phyloP scores from a whole-genome alignment of 2,329 filamentous ascomycete genomes.

The Diaporthe velutina region DNA sequence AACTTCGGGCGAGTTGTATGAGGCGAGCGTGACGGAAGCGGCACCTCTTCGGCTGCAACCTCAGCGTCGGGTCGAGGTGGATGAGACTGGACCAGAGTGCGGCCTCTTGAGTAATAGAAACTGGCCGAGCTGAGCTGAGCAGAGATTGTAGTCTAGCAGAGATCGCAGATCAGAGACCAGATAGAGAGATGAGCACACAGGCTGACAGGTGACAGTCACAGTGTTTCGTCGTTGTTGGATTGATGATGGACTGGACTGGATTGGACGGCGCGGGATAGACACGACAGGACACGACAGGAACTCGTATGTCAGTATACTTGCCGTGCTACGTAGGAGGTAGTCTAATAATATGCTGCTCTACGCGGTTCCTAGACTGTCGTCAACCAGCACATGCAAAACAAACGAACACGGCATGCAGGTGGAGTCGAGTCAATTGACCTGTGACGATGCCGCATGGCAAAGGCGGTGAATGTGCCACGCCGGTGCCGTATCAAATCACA shows the following conservation, averaged over 20 bases:
- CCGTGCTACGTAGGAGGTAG: not conserved
- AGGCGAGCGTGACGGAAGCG: conserved; percentile 5
- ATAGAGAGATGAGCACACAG: not conserved
- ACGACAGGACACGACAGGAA: not conserved
- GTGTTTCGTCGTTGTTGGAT: too few species aligned
- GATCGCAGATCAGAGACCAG: not conserved
- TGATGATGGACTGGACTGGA: not conserved
- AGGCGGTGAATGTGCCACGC: conserved; percentile 28
- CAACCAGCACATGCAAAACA: conserved; percentile 12
- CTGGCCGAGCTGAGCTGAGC: conserved; percentile 4
- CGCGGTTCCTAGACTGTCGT: not conserved
- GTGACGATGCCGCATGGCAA: conserved; percentile 28
- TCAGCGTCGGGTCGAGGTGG: conserved; percentile 17
- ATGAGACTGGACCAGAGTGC: conserved; percentile 12
- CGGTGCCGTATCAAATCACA: conserved; percentile 27
- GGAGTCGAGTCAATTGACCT: conserved; percentile 32
- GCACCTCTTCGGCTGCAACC: conserved; percentile 29
- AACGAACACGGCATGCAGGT: conserved; percentile 14
- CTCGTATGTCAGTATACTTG: too few species aligned
- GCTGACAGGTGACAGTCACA: not conserved
- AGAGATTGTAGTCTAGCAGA: not conserved
- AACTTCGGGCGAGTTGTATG: not conserved
- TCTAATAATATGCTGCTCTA: conserved; percentile 8
- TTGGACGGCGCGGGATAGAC: too few species aligned
- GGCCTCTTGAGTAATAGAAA: conserved; percentile 21